phyloP scores from a whole-genome alignment of 768 basidiomycete species.

The Termitomyces heimii region DNA sequence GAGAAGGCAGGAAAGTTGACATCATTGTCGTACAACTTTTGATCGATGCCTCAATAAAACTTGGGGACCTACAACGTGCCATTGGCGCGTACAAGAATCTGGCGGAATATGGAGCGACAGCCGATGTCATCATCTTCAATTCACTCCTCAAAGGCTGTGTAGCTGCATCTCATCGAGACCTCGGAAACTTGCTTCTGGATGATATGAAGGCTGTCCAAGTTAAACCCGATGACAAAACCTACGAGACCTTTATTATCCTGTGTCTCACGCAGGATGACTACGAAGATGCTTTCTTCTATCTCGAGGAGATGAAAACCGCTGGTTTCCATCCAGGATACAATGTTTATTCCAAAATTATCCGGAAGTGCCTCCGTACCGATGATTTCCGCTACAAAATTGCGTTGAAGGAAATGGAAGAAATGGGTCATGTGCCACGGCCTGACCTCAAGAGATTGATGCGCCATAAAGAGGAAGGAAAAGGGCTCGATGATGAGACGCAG shows the following conservation, averaged over 20 bases:
- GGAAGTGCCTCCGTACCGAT: conserved; percentile 45
- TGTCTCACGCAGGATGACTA: conserved; percentile 68
- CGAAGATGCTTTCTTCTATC: conserved; percentile 84
- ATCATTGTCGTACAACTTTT: conserved; percentile 59
- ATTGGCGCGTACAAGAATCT: conserved; percentile 70
- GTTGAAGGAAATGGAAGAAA: conserved; percentile 63
- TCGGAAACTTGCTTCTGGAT: conserved; percentile 61
- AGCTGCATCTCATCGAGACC: conserved; percentile 47
- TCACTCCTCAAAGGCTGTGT: conserved; percentile 62
- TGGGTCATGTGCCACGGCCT: conserved; percentile 37
- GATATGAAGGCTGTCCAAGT: conserved; percentile 60
- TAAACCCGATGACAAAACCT: conserved; percentile 54
- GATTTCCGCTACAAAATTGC: conserved; percentile 65
- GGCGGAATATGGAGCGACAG: conserved; percentile 45
- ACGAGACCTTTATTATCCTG: conserved; percentile 60
- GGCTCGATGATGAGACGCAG: background rate
- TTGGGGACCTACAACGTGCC: conserved; percentile 70
- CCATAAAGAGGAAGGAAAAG: background rate
- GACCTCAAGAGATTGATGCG: conserved; percentile 14
- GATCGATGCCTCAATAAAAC: conserved; percentile 52
- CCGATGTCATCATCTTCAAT: conserved; percentile 65
- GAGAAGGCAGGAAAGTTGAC: conserved; percentile 48
- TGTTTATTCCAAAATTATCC: conserved; percentile 56
- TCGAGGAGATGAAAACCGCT: conserved; percentile 81
- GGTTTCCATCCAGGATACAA: conserved; percentile 44